A percentile compares a stretch with the other conserved stretches of the same genome.
These are phyloP conservation scores for Capsicum baccatum DNA, from an alignment of 257 asterid genomes.

Conservation along the genomic window DNA sequence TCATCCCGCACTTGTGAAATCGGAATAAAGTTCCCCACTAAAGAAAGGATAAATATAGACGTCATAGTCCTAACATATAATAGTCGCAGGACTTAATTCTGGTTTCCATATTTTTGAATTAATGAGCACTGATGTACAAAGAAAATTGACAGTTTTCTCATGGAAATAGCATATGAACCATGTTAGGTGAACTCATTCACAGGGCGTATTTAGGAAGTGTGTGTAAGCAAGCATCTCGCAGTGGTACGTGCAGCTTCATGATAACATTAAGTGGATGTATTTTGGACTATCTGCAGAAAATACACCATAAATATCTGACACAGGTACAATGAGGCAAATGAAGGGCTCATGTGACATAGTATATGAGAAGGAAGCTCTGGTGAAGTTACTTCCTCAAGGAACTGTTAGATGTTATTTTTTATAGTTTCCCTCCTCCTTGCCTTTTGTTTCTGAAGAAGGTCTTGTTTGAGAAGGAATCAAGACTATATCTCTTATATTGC, in stretches of 20 bases:
- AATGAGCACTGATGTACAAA: not conserved
- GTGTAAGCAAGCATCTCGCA: slow-evolving; percentile 8
- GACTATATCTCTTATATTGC: not conserved
- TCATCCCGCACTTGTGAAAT: slow-evolving; percentile 81
- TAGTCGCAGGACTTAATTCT: not conserved
- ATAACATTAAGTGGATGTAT: slow-evolving; percentile 11
- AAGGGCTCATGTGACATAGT: not conserved
- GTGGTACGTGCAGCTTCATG: not conserved
- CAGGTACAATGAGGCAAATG: not conserved
- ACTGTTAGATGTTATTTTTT: not conserved
- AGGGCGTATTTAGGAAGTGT: not conserved
- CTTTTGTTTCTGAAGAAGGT: not conserved
- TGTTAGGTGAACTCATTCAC: not conserved
- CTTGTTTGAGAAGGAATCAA: not conserved
- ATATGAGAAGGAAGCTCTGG: not conserved
- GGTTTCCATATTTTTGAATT: not conserved
- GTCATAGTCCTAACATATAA: not conserved
- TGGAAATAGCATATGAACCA: not conserved
- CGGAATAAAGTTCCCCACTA: slow-evolving; percentile 83
- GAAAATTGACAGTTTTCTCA: slow-evolving; percentile 9
- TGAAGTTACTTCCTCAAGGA: not conserved
- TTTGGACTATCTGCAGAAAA: not conserved
- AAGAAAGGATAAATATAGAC: not conserved
- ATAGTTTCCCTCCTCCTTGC: not conserved
- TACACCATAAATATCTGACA: not conserved